phyloP scores from a whole-genome alignment of 192 early-diverging fungal species.

The Pilobolus umbonatus region DNA sequence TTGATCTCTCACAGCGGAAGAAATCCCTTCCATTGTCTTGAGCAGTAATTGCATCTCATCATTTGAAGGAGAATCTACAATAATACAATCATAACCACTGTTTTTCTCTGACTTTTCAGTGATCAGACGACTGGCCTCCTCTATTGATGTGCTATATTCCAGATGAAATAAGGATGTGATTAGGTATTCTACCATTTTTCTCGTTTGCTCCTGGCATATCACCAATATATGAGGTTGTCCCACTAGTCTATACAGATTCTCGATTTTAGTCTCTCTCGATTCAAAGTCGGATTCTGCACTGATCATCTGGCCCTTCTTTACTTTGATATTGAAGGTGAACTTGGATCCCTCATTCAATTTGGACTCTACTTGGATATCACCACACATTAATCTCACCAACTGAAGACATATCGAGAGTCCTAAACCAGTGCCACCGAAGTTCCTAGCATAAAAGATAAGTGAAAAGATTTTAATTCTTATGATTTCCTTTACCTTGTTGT shows the following conservation, averaged over 20 bases:
- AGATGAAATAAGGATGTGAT: background rate
- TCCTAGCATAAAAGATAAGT: slow-evolving; percentile 1
- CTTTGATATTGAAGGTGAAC: slow-evolving; percentile 26
- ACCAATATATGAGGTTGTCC: slow-evolving; percentile 25
- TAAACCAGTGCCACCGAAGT: slow-evolving; percentile 42
- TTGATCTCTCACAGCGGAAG: too few species aligned
- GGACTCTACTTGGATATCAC: slow-evolving; percentile 38
- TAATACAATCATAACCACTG: slow-evolving; percentile 9
- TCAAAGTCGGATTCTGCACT: background rate
- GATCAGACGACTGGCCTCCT: background rate
- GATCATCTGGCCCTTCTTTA: slow-evolving; percentile 5
- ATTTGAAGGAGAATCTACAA: slow-evolving; percentile 15
- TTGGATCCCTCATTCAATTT: slow-evolving; percentile 38
- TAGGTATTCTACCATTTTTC: background rate
- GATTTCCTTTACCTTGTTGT: slow-evolving; percentile 44
- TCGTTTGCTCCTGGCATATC: background rate
- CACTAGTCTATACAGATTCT: slow-evolving; percentile 4
- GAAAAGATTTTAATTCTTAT: background rate
- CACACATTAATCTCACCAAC: slow-evolving; percentile 38
- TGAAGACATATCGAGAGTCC: slow-evolving; percentile 47
- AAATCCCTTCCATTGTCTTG: too few species aligned
- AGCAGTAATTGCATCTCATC: too few species aligned
- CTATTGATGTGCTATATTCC: background rate
- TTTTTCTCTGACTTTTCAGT: background rate
- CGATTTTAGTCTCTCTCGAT: slow-evolving; percentile 4